Percentiles rank a stretch among this genome's conserved stretches.
Conservation (phyloP, 148 eudicot species). For the Euryodendron excelsum region DNA sequence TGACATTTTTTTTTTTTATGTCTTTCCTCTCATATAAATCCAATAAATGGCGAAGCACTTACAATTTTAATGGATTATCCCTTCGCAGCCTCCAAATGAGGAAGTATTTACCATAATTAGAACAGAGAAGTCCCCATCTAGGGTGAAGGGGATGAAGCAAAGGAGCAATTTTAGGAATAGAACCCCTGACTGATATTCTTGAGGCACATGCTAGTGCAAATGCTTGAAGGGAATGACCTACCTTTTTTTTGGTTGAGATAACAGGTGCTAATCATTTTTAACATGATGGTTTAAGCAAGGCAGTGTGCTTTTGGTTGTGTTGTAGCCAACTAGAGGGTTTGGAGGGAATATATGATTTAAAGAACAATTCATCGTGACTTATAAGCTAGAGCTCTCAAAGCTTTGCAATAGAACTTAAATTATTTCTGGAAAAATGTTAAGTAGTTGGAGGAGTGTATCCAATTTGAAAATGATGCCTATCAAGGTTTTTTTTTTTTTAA, state of each 20-base stretch:
- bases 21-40: not conserved
- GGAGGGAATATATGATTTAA: not conserved
- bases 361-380: not conserved
- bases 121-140: not conserved
- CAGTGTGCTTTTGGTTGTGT: too few relatives aligned
- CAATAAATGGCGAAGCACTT: not conserved
- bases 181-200: not conserved
- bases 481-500: too few relatives aligned
- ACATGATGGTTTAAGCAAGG: not conserved
- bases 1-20: not conserved
- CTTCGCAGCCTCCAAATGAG: not conserved
- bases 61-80: not conserved
- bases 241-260: not conserved
- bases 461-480: too few relatives aligned
- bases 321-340: not conserved
- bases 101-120: not conserved
- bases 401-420: too few relatives aligned
- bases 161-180: not conserved
- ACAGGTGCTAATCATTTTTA: not conserved
- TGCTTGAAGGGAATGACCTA: not conserved
- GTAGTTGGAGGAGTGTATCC: too few relatives aligned
- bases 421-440: too few relatives aligned
- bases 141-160: not conserved
- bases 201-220: not conserved
- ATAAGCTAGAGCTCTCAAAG: not conserved